Base-by-base conservation (phyloP, 257 asterid species). In the Solanum habrochaites region DNA sequence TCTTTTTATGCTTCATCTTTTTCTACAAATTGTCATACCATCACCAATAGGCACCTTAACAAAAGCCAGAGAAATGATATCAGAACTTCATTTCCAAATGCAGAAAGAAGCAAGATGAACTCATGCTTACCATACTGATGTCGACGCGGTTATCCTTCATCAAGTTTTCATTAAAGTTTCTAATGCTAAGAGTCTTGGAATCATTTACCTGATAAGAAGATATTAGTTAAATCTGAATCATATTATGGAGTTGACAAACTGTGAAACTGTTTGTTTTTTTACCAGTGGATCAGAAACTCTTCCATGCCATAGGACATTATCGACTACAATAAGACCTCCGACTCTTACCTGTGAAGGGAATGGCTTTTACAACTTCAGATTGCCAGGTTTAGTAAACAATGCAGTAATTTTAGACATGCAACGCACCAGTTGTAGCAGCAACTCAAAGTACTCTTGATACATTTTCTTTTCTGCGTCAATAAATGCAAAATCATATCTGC, bases 301-400 rank as follows among this genome's bases (percentile, higher is more conserved):
- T 86, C 99, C 99, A 42, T 95, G 96, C 99, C 99, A 95, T 64
- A 95, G 96, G 85, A 97, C 99, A 89, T 97, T 95, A 91, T 97
- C 99, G 37, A 97, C 87, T 87, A 95, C 98, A 85, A 95, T 94
- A 31, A 97, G 82, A 78, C 99, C 98, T 86, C 98, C 98, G 45
- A 92, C 93, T 92, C 96, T 94, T 82, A 95, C 97, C 98, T 94
- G 90, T 69, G 82, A 35, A 86, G 23, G 31, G 58, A 72, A 42
- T 5, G 88, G 60, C 6, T 83, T 74, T 85, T 69, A 82, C 66
- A 31, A 60, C 25, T 6, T 71, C 16, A 66, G 16, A 47, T 1
- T 29, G 85, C 85, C 11, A 81, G 18, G 45, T 18, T 1, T 81
- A 49, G 2, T 16, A 81, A 49, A 81, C 45, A 47, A 29, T 27